phyloP scores from a whole-genome alignment of 768 basidiomycete species.

The Sarcodon aspratus region DNA sequence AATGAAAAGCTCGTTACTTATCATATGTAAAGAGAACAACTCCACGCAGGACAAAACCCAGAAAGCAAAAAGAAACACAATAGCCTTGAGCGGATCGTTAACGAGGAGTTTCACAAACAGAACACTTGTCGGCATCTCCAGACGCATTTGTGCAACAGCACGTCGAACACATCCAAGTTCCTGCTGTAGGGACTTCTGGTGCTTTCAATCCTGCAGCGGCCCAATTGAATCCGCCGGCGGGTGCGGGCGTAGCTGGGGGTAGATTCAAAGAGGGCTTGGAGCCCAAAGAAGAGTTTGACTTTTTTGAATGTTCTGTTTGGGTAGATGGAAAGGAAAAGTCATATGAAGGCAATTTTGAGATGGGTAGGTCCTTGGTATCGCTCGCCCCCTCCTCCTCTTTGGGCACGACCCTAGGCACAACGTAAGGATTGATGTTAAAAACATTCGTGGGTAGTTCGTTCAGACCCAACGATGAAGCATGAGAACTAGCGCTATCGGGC shows the following conservation, averaged over 20 bases:
- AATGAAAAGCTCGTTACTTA: too few relatives aligned
- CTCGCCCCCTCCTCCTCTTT: too few relatives aligned
- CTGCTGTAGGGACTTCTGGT: constrained; percentile 18
- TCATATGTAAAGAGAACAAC: background rate
- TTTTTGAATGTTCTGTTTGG: too few relatives aligned
- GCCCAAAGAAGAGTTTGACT: too few relatives aligned
- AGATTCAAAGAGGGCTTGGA: constrained; percentile 4
- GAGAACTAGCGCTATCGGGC: background rate
- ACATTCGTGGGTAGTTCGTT: too few relatives aligned
- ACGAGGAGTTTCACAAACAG: constrained; percentile 29
- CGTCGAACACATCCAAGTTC: constrained; percentile 43
- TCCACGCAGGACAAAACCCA: background rate
- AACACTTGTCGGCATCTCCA: constrained; percentile 30
- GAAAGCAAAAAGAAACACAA: constrained; percentile 2
- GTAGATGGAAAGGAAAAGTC: too few relatives aligned
- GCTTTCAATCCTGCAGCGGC: constrained; percentile 46
- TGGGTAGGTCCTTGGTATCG: too few relatives aligned
- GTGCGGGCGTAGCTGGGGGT: constrained; percentile 17
- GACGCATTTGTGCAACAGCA: constrained; percentile 35
- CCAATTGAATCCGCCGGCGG: constrained; percentile 43
- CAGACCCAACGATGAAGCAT: background rate
- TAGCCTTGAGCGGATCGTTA: background rate
- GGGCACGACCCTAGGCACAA: too few relatives aligned
- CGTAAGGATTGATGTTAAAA: too few relatives aligned
- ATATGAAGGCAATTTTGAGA: too few relatives aligned